These are phyloP conservation scores for Solanum infundibuliforme DNA, from an alignment of 257 asterid species.

Conservation along the genomic window DNA sequence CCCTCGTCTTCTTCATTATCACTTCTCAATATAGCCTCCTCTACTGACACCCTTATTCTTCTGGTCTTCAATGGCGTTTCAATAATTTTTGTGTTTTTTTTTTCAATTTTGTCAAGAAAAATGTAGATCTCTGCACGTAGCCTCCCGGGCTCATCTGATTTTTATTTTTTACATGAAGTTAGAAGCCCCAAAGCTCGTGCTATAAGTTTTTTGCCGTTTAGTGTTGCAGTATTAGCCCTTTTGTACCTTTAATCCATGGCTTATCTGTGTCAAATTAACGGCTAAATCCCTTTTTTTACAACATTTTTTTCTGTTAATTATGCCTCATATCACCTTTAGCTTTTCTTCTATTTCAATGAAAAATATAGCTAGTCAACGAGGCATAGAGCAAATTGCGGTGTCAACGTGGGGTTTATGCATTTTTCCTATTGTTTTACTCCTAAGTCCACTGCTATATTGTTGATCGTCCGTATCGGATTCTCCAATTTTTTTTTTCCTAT, in stretches of 20 bases:
- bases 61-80: neutral
- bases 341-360: neutral
- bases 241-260: conserved; percentile 1
- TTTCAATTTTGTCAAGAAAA: neutral
- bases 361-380: neutral
- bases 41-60: too few relatives aligned
- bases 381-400: neutral
- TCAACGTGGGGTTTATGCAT: neutral
- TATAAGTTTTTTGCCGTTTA: neutral
- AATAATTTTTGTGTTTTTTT: neutral
- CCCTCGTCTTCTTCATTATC: neutral
- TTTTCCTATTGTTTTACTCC: neutral
- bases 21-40: neutral
- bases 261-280: conserved; percentile 6
- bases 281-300: neutral
- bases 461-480: neutral
- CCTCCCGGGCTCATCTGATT: conserved; percentile 4
- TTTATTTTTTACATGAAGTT: neutral
- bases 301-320: neutral
- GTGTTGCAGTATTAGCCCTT: conserved; percentile 1
- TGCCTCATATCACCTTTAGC: conserved; percentile 4
- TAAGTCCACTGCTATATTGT: neutral
- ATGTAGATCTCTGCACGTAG: neutral
- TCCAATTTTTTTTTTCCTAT: too few relatives aligned
- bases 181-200: conserved; percentile 9